Conservation (phyloP, 2,329 filamentous ascomycete genomes). For the Trichothecium sympodiale region DNA sequence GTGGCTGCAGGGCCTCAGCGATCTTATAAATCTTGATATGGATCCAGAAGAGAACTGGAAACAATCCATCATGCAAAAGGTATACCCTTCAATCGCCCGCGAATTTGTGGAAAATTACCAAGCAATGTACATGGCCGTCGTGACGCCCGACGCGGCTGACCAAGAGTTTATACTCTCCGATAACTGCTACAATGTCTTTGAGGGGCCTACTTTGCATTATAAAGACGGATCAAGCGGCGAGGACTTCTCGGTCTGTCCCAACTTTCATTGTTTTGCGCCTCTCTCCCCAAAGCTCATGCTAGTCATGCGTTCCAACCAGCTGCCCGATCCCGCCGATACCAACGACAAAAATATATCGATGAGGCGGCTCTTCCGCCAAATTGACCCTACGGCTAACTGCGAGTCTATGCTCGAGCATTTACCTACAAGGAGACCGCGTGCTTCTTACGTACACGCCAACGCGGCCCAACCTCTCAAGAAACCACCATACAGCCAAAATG, state of each 20-base stretch:
- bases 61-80: slow-evolving; percentile 7
- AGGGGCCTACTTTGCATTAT: slow-evolving; percentile 12
- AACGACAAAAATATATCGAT: too few relatives aligned
- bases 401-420: neutral
- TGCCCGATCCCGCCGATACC: slow-evolving; percentile 7
- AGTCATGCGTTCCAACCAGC: slow-evolving; percentile 9
- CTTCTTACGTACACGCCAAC: too few relatives aligned
- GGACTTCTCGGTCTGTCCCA: neutral
- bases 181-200: slow-evolving; percentile 13
- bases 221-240: slow-evolving; percentile 9
- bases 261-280: slow-evolving; percentile 18
- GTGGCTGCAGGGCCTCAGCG: slow-evolving; percentile 16
- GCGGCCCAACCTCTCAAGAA: neutral
- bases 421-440: neutral
- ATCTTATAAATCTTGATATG: slow-evolving; percentile 16
- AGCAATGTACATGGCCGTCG: slow-evolving; percentile 16
- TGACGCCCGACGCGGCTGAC: slow-evolving; percentile 10
- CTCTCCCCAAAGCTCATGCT: slow-evolving; percentile 16
- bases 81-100: slow-evolving; percentile 12
- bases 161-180: slow-evolving; percentile 13
- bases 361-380: too few relatives aligned
- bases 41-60: slow-evolving; percentile 11
- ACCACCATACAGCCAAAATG: neutral
- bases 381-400: too few relatives aligned
- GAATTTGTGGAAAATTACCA: slow-evolving; percentile 14